Evolutionary conservation across 2,329 filamentous ascomycete species (phyloP).

Genomic region (Ceratocystis harringtonii): DNA sequence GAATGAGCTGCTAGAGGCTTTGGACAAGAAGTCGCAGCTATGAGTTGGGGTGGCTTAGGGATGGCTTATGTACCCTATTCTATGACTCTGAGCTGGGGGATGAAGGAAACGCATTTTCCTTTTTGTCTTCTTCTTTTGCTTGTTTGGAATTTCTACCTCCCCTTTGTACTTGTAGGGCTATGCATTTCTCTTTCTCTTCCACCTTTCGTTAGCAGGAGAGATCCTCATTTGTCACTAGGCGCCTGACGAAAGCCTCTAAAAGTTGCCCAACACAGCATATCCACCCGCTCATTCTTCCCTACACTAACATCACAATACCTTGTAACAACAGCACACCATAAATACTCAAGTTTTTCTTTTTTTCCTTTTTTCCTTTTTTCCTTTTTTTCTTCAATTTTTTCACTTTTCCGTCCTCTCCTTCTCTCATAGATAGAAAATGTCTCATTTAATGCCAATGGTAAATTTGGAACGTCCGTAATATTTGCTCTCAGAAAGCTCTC

Average conservation of each 20-base stretch:
- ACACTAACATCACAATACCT: not conserved
- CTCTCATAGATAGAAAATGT: not conserved
- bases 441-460: not conserved
- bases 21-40: slow-evolving; percentile 24
- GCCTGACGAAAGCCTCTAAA: not conserved
- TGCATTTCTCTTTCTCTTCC: not conserved
- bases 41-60: slow-evolving; percentile 16
- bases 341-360: not conserved
- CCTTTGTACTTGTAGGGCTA: not conserved
- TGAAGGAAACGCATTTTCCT: not conserved
- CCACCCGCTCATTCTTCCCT: not conserved
- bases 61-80: not conserved
- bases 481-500: not conserved
- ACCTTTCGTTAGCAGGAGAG: not conserved
- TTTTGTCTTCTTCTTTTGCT: not conserved
- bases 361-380: not conserved
- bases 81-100: not conserved
- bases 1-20: slow-evolving; percentile 29
- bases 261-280: not conserved
- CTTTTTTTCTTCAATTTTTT: not conserved
- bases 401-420: not conserved
- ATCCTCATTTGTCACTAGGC: not conserved
- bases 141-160: not conserved
- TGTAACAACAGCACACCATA: slow-evolving; percentile 1
- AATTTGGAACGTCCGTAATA: not conserved